Evolutionary conservation across 208 protist species (phyloP), one percentile per base, ranked within the genome.

Genomic region (Leishmania turanica): DNA sequence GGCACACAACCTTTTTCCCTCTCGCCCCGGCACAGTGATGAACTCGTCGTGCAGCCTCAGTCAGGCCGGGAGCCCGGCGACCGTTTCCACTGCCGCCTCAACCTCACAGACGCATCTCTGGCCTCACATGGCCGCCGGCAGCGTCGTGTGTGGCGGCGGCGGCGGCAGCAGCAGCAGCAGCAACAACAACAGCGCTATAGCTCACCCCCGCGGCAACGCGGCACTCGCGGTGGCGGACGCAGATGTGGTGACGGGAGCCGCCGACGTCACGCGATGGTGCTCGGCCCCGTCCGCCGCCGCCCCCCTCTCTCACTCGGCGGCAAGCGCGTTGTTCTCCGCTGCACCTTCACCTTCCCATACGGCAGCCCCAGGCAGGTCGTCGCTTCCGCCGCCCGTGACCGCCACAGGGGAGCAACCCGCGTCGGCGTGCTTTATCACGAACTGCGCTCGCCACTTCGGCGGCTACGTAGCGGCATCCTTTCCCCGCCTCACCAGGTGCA

Each of bases 401-500:
- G 45, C 70, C 17, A 37, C 76, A 4, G 68, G 70, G 2, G 75
- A 80, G 62, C 51, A 75, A 37, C 11, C 64, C 5, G n/a, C 54
- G 4, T 13, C 68, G 21, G n/a, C 53, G 27, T 80, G 81, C 40
- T 73, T 64, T 60, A 72, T 84, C 60, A 42, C 69, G 5, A 64
- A 56, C n/a, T 84, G 81, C 37, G 53, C 74, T 21, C 75, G 60
- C 69, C 60, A 45, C 81, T 45, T 84, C 51, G 37, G 19, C 40
- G 45, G 69, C 75, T 77, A 77, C 70, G 81, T 77, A 4, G 76
- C 69, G 8, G 64, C 76, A 56, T 72, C 75, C 9, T 7, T 65
- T 31, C 81, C 47, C 64, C 68, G 40, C 19, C 42, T 21, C 74
- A 51, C 21, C 27, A 31, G 56, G 53, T 77, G 56, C 53, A 68